phyloP scores from a whole-genome alignment of 441 rosid genomes.

The Populus trichocarpa region DNA sequence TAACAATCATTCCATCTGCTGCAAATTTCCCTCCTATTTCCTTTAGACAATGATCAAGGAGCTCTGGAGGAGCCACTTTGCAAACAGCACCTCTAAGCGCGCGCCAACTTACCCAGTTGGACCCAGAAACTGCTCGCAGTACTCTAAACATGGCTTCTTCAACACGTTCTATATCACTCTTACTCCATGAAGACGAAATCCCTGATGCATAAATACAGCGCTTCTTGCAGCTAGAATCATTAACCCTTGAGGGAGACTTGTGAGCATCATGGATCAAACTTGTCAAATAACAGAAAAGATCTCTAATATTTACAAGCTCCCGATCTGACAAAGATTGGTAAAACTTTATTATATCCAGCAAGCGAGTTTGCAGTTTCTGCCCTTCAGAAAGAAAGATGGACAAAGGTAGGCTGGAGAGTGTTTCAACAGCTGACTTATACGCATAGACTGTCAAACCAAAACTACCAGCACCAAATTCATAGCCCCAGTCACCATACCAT shows the following conservation, averaged over 20 bases:
- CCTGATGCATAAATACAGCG: constrained; percentile 13
- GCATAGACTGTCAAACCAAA: constrained; percentile 47
- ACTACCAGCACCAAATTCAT: constrained; percentile 70
- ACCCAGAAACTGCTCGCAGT: constrained; percentile 59
- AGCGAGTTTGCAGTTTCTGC: constrained; percentile 29
- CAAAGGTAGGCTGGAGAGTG: constrained; percentile 42
- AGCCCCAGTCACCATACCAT: constrained; percentile 84
- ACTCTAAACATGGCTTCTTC: constrained; percentile 66
- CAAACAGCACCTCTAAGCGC: constrained; percentile 65
- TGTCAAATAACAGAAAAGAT: constrained; percentile 47
- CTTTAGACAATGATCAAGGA: constrained; percentile 60
- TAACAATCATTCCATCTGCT: constrained; percentile 44
- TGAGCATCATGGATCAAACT: constrained; percentile 39
- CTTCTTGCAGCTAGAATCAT: constrained; percentile 27
- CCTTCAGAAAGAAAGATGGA: constrained; percentile 37
- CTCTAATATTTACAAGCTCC: constrained; percentile 53
- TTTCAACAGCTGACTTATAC: constrained; percentile 46
- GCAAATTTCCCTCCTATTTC: constrained; percentile 47
- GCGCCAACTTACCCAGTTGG: constrained; percentile 59
- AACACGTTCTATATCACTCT: constrained; percentile 40
- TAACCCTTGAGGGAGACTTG: constrained; percentile 30
- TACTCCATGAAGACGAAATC: constrained; percentile 35
- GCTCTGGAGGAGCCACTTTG: constrained; percentile 46
- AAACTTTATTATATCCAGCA: constrained; percentile 40
- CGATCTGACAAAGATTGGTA: constrained; percentile 49